phyloP scores from a whole-genome alignment of 176 grass and related monocot genomes.

The Elaeis guineensis region DNA sequence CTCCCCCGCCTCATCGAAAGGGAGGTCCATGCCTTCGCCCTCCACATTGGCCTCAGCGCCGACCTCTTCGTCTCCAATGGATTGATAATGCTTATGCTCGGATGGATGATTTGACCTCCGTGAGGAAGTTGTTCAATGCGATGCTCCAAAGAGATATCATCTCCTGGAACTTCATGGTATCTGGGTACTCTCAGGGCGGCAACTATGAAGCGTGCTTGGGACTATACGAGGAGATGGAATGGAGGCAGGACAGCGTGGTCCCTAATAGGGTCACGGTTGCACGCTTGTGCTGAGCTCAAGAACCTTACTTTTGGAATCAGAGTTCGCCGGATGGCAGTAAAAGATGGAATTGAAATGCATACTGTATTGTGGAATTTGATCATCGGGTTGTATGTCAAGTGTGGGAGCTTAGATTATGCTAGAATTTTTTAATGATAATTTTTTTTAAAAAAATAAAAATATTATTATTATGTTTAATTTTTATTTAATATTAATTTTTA shows the following conservation, averaged over 20 bases:
- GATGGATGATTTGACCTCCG: conserved; percentile 21
- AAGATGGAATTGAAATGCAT: conserved; percentile 35
- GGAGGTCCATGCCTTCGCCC: conserved; percentile 34
- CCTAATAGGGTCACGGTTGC: conserved; percentile 33
- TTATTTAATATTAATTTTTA: too few species aligned
- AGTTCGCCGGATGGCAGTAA: conserved; percentile 30
- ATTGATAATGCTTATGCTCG: conserved; percentile 36
- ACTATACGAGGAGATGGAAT: conserved; percentile 31
- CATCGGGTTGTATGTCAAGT: conserved; percentile 54
- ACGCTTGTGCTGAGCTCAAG: conserved; percentile 58
- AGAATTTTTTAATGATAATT: too few species aligned
- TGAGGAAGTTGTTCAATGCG: conserved; percentile 33
- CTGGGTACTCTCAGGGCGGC: conserved; percentile 30
- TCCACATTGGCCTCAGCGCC: conserved; percentile 19
- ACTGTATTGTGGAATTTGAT: conserved; percentile 35
- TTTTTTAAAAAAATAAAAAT: too few species aligned
- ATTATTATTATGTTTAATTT: too few species aligned
- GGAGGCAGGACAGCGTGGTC: conserved; percentile 1
- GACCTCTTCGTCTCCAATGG: conserved; percentile 64
- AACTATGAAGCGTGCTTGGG: conserved; percentile 28
- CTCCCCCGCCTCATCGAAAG: conserved; percentile 17
- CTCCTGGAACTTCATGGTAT: conserved; percentile 58
- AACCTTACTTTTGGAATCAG: conserved; percentile 34
- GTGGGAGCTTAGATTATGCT: conserved; percentile 43
- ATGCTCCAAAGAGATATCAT: conserved; percentile 40